Percentiles rank a stretch among this genome's conserved stretches.
Conservation (phyloP, 1,284 basidiomycete species). For the Xerocomus nothofagi region DNA sequence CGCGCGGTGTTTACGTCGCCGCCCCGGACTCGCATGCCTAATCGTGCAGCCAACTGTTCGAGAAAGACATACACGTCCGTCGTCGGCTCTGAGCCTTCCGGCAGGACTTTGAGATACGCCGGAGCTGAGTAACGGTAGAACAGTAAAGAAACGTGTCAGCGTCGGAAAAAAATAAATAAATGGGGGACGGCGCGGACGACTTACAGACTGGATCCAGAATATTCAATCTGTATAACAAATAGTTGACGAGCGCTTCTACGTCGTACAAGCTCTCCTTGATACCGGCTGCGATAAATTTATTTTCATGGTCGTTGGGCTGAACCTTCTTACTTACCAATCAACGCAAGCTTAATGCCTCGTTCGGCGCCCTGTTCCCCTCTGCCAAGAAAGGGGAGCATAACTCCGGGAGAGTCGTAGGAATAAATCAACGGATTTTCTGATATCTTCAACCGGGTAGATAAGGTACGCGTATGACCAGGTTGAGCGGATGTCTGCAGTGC, state of each 20-base stretch:
- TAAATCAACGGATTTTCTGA: conserved; percentile 82
- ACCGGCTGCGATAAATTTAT: conserved; percentile 59
- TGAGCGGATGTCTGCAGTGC: conserved; percentile 87
- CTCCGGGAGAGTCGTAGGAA: conserved; percentile 94
- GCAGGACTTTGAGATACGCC: conserved; percentile 67
- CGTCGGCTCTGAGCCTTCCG: conserved; percentile 53
- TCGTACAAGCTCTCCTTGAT: conserved; percentile 95
- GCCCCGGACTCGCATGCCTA: conserved; percentile 81
- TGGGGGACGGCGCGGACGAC: conserved; percentile 32
- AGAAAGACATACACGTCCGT: conserved; percentile 67
- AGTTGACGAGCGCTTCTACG: conserved; percentile 79
- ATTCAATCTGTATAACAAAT: conserved; percentile 88
- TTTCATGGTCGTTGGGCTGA: conserved; percentile 2
- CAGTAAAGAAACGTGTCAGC: conserved; percentile 1
- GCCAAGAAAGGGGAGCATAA: conserved; percentile 97
- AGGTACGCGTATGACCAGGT: conserved; percentile 83
- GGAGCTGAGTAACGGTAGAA: conserved; percentile 45
- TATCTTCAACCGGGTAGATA: conserved; percentile 84
- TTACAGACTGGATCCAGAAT: conserved; percentile 69
- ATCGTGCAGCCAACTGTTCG: conserved; percentile 63
- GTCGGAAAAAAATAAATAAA: conserved; percentile 9
- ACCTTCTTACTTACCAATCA: conserved; percentile 70
- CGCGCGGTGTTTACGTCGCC: conserved; percentile 69
- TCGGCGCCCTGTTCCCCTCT: conserved; percentile 83
- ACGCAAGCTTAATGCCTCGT: conserved; percentile 87